These are phyloP conservation scores for Pistacia atlantica DNA, from an alignment of 345 rosid genomes.

Conservation along the genomic window DNA sequence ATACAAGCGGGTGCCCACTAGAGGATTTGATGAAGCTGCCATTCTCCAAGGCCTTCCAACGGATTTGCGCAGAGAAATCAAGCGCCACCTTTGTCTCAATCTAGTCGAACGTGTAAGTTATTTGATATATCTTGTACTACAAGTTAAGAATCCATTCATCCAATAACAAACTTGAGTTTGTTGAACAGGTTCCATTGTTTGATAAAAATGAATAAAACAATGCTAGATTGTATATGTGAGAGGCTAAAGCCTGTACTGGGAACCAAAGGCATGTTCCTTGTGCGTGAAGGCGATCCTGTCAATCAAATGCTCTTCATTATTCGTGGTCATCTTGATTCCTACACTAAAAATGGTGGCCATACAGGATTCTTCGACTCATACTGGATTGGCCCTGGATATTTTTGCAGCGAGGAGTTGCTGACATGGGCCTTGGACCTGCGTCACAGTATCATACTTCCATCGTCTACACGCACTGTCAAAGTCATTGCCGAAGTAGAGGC, in stretches of 20 bases:
- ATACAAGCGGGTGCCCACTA: conserved; percentile 31
- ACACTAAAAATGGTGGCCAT: conserved; percentile 36
- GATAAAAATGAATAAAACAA: conserved; percentile 29
- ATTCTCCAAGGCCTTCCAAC: conserved; percentile 19
- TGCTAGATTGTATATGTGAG: conserved; percentile 36
- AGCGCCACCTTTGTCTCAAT: conserved; percentile 27
- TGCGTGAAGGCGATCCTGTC: conserved; percentile 38
- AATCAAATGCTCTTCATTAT: conserved; percentile 37
- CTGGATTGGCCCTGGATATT: conserved; percentile 34
- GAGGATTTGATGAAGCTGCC: conserved; percentile 33
- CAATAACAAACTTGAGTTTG: too few relatives aligned
- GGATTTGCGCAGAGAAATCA: conserved; percentile 23
- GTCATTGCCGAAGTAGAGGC: conserved; percentile 38
- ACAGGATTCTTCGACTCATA: conserved; percentile 37
- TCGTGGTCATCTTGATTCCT: conserved; percentile 34
- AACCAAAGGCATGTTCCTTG: conserved; percentile 24
- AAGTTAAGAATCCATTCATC: not conserved
- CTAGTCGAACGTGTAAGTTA: conserved; percentile 25
- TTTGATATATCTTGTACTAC: not conserved
- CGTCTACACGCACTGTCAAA: conserved; percentile 35
- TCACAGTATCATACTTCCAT: conserved; percentile 26
- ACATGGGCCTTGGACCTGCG: conserved; percentile 36
- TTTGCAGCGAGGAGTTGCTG: conserved; percentile 38
- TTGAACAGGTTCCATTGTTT: conserved; percentile 28
- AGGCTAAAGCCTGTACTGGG: conserved; percentile 31